Conservation (phyloP, 768 basidiomycete species). For the Trametopsis cervina region DNA sequence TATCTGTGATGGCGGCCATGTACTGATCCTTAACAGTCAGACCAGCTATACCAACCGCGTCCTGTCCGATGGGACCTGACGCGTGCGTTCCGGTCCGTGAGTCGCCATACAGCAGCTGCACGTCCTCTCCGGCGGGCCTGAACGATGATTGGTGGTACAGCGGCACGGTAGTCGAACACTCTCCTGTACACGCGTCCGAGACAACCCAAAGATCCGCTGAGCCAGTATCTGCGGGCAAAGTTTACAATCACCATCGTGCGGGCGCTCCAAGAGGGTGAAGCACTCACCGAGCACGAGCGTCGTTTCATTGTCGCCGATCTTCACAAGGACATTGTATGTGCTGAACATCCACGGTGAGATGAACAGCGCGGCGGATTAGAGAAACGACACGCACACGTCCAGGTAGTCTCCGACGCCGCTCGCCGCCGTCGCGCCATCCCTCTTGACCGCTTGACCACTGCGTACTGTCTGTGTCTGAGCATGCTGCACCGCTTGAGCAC, state of each 20-base stretch:
- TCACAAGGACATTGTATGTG: constrained; percentile 55
- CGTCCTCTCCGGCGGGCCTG: constrained; percentile 38
- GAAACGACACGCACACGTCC: too few species aligned
- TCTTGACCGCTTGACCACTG: too few species aligned
- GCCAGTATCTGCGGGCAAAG: constrained; percentile 76
- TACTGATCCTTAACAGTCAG: constrained; percentile 43
- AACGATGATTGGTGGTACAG: constrained; percentile 48
- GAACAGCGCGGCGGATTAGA: too few species aligned
- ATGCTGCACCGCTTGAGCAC: too few species aligned
- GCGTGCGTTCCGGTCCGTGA: constrained; percentile 66
- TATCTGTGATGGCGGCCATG: constrained; percentile 61
- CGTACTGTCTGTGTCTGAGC: too few species aligned
- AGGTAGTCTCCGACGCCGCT: too few species aligned
- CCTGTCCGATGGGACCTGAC: constrained; percentile 53
- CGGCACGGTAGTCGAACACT: constrained; percentile 33
- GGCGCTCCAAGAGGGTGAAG: neutral
- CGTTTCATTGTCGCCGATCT: constrained; percentile 42
- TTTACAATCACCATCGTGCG: neutral
- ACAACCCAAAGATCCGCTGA: constrained; percentile 75
- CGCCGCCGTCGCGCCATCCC: too few species aligned
- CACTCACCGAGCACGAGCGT: constrained; percentile 56
- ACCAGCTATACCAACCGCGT: constrained; percentile 48
- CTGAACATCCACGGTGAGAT: too few species aligned
- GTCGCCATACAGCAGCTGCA: constrained; percentile 59
- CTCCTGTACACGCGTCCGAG: constrained; percentile 45